Conservation (phyloP, 1,139 yeast genomes). For the Kurtzmaniella quercitrusa region DNA sequence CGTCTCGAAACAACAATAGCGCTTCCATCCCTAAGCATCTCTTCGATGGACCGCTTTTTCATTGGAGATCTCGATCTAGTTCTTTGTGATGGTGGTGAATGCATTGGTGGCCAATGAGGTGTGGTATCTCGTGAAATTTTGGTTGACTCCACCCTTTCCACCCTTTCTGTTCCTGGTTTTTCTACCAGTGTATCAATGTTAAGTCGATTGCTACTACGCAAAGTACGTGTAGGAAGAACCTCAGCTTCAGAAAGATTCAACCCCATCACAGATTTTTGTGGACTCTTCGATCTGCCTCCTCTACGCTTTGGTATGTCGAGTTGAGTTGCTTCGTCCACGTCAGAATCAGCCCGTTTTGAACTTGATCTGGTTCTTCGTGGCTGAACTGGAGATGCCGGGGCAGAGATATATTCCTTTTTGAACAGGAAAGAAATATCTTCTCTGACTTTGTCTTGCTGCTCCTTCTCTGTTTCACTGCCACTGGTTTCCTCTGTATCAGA, state of each 20-base stretch:
- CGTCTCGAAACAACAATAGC: neutral
- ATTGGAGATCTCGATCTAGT: conserved; percentile 5
- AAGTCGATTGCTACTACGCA: conserved; percentile 17
- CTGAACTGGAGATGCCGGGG: neutral
- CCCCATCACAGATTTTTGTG: conserved; percentile 14
- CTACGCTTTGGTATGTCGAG: neutral
- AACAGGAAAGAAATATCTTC: neutral
- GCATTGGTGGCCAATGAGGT: neutral
- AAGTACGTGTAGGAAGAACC: conserved; percentile 16
- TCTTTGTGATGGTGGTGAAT: conserved; percentile 1
- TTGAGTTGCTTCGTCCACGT: neutral
- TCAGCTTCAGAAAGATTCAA: conserved; percentile 18
- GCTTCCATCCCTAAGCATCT: conserved; percentile 1
- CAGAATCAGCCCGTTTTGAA: neutral
- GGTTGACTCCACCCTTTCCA: neutral
- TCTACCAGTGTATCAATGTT: neutral
- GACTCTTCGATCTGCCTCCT: conserved; percentile 1
- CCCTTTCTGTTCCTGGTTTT: neutral
- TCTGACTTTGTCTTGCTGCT: conserved; percentile 1
- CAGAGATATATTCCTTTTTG: neutral
- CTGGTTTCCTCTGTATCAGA: neutral
- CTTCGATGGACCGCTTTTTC: conserved; percentile 1
- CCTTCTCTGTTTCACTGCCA: neutral
- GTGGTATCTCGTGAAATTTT: neutral
- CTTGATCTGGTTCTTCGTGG: neutral